These are phyloP conservation scores for Chaetoceros muelleri DNA, from an alignment of 108 stramenopile species.

Conservation along the genomic window DNA sequence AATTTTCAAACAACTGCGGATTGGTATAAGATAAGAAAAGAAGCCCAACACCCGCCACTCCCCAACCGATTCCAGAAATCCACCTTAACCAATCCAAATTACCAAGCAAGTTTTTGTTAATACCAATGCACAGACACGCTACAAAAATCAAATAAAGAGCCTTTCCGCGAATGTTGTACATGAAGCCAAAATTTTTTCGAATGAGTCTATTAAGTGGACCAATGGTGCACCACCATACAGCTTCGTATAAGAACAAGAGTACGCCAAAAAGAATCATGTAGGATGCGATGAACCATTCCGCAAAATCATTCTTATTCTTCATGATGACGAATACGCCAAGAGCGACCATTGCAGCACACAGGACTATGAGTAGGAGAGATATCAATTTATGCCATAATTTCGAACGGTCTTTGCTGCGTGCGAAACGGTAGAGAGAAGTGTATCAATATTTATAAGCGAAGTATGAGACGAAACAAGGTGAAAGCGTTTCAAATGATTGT, in stretches of 20 bases:
- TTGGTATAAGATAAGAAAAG: slow-evolving; percentile 38
- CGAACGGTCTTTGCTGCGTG: slow-evolving; percentile 21
- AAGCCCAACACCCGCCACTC: slow-evolving; percentile 45
- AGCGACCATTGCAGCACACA: slow-evolving; percentile 65
- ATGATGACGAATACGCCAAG: slow-evolving; percentile 68
- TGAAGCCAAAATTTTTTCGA: slow-evolving; percentile 82
- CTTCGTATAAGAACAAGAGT: slow-evolving; percentile 68
- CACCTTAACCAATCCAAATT: slow-evolving; percentile 32
- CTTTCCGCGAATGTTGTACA: slow-evolving; percentile 77
- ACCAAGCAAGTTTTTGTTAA: slow-evolving; percentile 35
- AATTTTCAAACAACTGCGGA: slow-evolving; percentile 41
- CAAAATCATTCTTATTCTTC: slow-evolving; percentile 24
- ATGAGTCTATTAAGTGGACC: slow-evolving; percentile 48
- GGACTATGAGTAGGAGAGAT: slow-evolving; percentile 50
- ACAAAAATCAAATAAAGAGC: slow-evolving; percentile 75
- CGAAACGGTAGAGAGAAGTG: not conserved
- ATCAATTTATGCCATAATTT: slow-evolving; percentile 33
- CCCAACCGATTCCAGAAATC: slow-evolving; percentile 30
- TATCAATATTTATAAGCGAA: not conserved
- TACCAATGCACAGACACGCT: slow-evolving; percentile 74
- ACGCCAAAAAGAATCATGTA: slow-evolving; percentile 81
- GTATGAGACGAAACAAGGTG: not conserved
- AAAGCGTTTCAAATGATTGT: not conserved
- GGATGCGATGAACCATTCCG: slow-evolving; percentile 60
- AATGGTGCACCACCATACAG: slow-evolving; percentile 74